Base-by-base conservation (phyloP, 2,329 filamentous ascomycete species). In the Fusarium marasasianum region DNA sequence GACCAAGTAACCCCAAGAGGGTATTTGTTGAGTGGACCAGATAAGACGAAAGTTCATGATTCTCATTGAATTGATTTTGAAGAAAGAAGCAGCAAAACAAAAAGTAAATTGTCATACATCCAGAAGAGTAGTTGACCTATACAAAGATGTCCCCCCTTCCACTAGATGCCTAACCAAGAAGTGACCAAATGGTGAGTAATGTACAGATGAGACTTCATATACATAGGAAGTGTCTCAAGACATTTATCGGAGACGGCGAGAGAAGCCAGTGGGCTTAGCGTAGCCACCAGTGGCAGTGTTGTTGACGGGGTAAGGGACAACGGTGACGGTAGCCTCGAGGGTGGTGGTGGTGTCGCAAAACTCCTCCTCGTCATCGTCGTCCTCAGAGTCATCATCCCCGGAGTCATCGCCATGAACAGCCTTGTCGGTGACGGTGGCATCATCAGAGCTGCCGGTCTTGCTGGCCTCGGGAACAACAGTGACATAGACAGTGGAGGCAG, bases 231-330 rank as follows among this genome's bases (percentile, higher is more conserved):
- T 58, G 43, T 35, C 68, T 66, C 47, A 48, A 63, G 55, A 66
- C 67, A 72, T 74, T 75, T 81, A 83, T 68, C 79, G 81, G 73
- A 78, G 76, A 63, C 81, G 79, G 64, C 78, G 78, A 64, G 78
- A 78, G 73, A 80, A 81, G 72, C 82, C 83, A 61, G 83, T 81
- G 66, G 83, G 81, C 45, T 71, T 69, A 43, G 81, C 78, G 41
- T 74, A 78, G 57, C 81, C 81, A 70, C 78, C 70, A 53, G 81
- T 71, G 56, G 83, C 83, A 66, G 80, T 80, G 81, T 84, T 83
- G 72, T 79, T 79, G 58, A 78, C 80, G 56, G 85, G 85, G 81
- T 81, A 85, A 73, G 85, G 85, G 68, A 84, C 77, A 66, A 83
- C 80, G 60, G 82, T 83, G 68, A 82, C 80, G 41, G 80, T 81